A percentile compares a stretch with the other conserved stretches of the same genome.
phyloP scores from a whole-genome alignment of 768 basidiomycete species.

The Gautieria morchelliformis region DNA sequence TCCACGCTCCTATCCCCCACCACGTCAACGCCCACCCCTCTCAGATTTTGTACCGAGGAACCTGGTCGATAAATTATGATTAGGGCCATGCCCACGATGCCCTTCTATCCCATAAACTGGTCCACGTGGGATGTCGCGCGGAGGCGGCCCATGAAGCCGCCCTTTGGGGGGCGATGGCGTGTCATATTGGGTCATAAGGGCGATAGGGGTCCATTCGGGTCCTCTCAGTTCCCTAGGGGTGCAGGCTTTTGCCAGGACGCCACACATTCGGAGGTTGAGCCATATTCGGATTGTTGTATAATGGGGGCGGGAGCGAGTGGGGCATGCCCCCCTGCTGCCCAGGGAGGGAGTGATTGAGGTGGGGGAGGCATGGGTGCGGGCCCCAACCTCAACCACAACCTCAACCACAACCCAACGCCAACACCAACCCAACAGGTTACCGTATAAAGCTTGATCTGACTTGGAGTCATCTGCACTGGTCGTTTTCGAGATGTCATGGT shows the following conservation, averaged over 20 bases:
- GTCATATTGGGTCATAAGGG: neutral
- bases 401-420: too few species aligned
- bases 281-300: neutral
- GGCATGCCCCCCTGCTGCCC: neutral
- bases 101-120: neutral
- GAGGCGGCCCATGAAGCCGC: neutral
- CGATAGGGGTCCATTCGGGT: neutral
- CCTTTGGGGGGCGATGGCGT: neutral
- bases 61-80: neutral
- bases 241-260: neutral
- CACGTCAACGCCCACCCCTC: neutral
- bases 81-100: neutral
- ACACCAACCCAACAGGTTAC: too few species aligned
- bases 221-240: neutral
- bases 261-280: neutral
- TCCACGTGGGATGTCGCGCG: neutral
- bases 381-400: too few species aligned
- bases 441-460: slow-evolving; percentile 91
- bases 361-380: slow-evolving; percentile 1
- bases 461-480: slow-evolving; percentile 74
- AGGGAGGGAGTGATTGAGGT: neutral
- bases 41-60: neutral
- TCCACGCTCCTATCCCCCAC: neutral
- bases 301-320: neutral
- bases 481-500: slow-evolving; percentile 95